Percentiles rank a stretch among this genome's conserved stretches.
phyloP scores from a whole-genome alignment of 768 basidiomycete genomes.

The Russula dissimulans region DNA sequence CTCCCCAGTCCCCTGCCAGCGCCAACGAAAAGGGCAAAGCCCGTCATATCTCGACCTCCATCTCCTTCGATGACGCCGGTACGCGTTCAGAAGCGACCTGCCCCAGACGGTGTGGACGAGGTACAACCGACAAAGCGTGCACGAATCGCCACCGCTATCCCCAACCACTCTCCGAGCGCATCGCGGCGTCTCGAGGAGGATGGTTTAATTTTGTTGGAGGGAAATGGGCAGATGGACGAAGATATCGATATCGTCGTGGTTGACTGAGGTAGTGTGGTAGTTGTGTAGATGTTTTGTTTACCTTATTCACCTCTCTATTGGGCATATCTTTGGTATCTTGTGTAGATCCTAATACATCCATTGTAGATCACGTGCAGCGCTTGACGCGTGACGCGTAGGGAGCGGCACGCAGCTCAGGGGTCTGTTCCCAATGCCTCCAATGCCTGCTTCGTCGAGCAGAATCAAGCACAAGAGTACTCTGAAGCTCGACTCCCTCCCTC shows the following conservation, averaged over 20 bases:
- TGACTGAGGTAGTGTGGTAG: slow-evolving; percentile 30
- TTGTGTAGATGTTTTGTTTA: not conserved
- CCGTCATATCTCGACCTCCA: slow-evolving; percentile 26
- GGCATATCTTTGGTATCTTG: slow-evolving; percentile 1
- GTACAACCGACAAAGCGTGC: slow-evolving; percentile 52
- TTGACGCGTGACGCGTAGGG: not conserved
- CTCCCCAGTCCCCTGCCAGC: slow-evolving; percentile 57
- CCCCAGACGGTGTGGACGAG: slow-evolving; percentile 46
- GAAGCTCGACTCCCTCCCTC: slow-evolving; percentile 13
- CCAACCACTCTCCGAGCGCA: slow-evolving; percentile 48
- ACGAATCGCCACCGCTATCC: slow-evolving; percentile 24
- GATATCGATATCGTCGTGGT: slow-evolving; percentile 47
- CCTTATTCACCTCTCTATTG: slow-evolving; percentile 16
- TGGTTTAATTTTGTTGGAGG: slow-evolving; percentile 60
- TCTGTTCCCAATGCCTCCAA: slow-evolving; percentile 2
- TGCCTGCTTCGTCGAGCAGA: not conserved
- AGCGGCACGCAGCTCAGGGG: too few species aligned
- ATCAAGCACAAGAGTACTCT: slow-evolving; percentile 16
- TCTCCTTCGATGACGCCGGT: slow-evolving; percentile 38
- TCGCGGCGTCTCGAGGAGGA: slow-evolving; percentile 61
- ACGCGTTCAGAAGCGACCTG: slow-evolving; percentile 44
- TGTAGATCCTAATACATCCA: not conserved
- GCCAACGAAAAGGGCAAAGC: slow-evolving; percentile 37
- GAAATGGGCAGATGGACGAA: slow-evolving; percentile 42
- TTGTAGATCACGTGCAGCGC: slow-evolving; percentile 10